Base-by-base conservation (phyloP, 2,329 filamentous ascomycete species). In the Claviceps paspali region DNA sequence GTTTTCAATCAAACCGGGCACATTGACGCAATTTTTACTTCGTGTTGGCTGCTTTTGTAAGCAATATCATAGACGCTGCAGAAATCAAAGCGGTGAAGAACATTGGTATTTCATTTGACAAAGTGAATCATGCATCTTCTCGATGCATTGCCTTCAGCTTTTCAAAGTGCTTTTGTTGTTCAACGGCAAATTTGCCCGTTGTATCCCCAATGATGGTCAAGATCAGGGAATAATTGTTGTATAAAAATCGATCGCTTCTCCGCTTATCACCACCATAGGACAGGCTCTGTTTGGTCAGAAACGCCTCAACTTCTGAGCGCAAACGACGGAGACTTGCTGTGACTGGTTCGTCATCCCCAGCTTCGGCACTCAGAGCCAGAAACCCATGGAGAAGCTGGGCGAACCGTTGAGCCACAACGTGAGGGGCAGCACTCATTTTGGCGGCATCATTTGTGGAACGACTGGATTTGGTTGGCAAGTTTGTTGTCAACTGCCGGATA, bases 171-270 rank as follows among this genome's bases (percentile, higher is more conserved):
- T 66, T 67, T 58, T 79, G 78, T 55, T 88, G 77, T 51, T 94
- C 86, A 18, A 64, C 62, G 1, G 81, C 74, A 50, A 88, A 55
- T 55, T 82, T 83, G 4, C 84, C 84, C 9, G 70, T 67, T 4
- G 75, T 70, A 49, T 88, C 81, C 51, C 81, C 76, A 45, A 98
- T 82, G 43, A 98, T 95, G 9, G 91, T 95, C 49, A 85, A 67
- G n/a, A 98, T 73, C 45, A 98, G 66, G 38, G 84, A 92, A 58
- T 93, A 96, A 56, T 98, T 98, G 55, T 96, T 98, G 53, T 82
- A 91, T 50, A 98, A 58, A 53, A 96, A 96, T 31, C 91, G 68
- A 47, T 88, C 81, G 46, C 80, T 70, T 61, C 92, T 92, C 52
- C 84, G 74, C 44, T 73, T 69, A 50, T 94, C 88, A 1, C 68